Conservation (phyloP, 306 rosid genomes). For the Citrullus mucosospermus region DNA sequence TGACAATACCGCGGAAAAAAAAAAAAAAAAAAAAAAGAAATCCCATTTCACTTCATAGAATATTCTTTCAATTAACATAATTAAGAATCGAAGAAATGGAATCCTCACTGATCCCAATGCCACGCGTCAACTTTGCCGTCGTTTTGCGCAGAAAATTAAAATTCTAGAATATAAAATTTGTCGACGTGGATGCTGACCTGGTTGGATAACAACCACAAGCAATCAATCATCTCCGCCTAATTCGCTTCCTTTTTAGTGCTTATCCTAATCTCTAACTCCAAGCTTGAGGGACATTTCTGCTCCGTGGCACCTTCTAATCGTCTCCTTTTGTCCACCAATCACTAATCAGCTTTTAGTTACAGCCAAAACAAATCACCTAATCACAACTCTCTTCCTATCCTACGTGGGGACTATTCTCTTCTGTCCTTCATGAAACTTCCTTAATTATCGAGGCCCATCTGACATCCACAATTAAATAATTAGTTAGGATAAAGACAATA, state of each 20-base stretch:
- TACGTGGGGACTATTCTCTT: neutral
- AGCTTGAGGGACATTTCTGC: conserved; percentile 21
- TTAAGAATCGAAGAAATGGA: neutral
- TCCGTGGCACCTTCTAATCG: conserved; percentile 16
- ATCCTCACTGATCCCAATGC: neutral
- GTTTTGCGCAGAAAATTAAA: neutral
- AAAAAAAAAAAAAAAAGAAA: neutral
- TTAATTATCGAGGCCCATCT: neutral
- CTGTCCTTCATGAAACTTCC: neutral
- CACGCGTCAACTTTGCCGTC: neutral
- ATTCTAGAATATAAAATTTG: neutral
- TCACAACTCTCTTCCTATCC: neutral
- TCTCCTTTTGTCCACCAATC: neutral
- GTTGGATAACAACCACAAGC: conserved; percentile 28
- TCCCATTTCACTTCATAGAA: neutral
- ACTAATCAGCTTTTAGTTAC: neutral
- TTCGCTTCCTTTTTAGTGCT: neutral
- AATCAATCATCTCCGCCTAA: conserved; percentile 4
- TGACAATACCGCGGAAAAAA: neutral
- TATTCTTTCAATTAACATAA: neutral
- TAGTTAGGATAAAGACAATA: no score
- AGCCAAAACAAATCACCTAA: neutral
- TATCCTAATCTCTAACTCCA: conserved; percentile 30
- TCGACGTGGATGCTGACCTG: conserved; percentile 18
- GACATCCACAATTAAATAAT: neutral